phyloP scores from a whole-genome alignment of 2,329 filamentous ascomycete species.

The Neopestalotiopsis clavispora region DNA sequence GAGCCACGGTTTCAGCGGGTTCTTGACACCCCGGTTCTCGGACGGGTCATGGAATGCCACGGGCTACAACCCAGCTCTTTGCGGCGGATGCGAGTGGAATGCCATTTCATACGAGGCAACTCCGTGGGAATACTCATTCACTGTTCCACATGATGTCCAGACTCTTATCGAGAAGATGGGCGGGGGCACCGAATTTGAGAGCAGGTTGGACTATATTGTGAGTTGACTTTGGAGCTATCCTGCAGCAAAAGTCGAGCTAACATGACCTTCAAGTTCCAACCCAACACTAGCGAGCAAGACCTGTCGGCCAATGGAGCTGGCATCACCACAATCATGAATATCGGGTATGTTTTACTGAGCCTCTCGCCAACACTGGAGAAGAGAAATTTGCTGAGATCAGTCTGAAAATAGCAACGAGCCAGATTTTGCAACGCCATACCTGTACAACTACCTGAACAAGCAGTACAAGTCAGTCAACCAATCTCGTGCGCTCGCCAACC shows the following conservation, averaged over 20 bases:
- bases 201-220: conserved; percentile 43
- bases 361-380: background rate
- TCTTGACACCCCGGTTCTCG: conserved; percentile 26
- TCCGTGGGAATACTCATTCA: conserved; percentile 58
- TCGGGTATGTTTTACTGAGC: conserved; percentile 21
- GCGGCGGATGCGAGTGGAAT: conserved; percentile 19
- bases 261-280: conserved; percentile 22
- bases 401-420: conserved; percentile 3
- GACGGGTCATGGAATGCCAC: conserved; percentile 19
- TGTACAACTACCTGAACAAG: conserved; percentile 55
- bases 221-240: background rate
- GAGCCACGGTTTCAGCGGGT: conserved; percentile 25
- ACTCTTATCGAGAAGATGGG: conserved; percentile 56
- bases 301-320: conserved; percentile 25
- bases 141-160: conserved; percentile 62
- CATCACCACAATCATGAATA: conserved; percentile 29
- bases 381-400: background rate
- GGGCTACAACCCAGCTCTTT: conserved; percentile 15
- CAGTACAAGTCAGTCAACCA: conserved; percentile 42
- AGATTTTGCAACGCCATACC: conserved; percentile 49
- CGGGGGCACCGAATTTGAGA: conserved; percentile 54
- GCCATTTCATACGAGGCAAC: conserved; percentile 23
- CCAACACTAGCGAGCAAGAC: conserved; percentile 27
- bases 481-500: conserved; percentile 40
- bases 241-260: background rate